Percentiles rank a stretch among this genome's conserved stretches.
Evolutionary conservation across 2,329 filamentous ascomycete genomes (phyloP).

Genomic region (Helicocarpus griseus): DNA sequence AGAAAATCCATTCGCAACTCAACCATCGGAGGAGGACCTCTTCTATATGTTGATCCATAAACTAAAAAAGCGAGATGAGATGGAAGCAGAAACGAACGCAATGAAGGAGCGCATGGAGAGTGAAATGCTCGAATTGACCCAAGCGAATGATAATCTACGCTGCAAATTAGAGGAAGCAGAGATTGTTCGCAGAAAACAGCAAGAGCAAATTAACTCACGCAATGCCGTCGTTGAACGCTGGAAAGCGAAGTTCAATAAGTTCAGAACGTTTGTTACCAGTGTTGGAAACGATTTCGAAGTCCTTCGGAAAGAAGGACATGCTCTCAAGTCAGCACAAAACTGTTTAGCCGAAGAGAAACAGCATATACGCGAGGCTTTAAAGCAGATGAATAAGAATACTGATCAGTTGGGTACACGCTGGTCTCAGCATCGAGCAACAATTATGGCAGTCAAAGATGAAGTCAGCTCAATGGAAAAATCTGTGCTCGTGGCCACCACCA

Average conservation of each 20-base stretch:
- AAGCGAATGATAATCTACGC: slow-evolving; percentile 22
- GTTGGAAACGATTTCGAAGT: slow-evolving; percentile 25
- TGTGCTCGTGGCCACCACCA: slow-evolving; percentile 18
- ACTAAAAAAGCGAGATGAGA: slow-evolving; percentile 27
- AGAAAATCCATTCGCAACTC: neutral
- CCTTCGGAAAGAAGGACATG: slow-evolving; percentile 22
- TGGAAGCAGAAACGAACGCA: slow-evolving; percentile 16
- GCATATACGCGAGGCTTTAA: slow-evolving; percentile 17
- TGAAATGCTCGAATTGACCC: slow-evolving; percentile 16
- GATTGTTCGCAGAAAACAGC: slow-evolving; percentile 14
- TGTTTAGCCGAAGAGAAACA: slow-evolving; percentile 19
- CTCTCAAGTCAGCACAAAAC: slow-evolving; percentile 17
- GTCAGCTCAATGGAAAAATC: slow-evolving; percentile 18
- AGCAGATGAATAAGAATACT: slow-evolving; percentile 17
- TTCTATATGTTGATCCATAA: slow-evolving; percentile 27
- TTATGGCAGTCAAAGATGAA: slow-evolving; percentile 14
- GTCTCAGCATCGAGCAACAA: slow-evolving; percentile 14
- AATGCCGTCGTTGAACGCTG: slow-evolving; percentile 22
- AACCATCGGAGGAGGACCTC: slow-evolving; percentile 25
- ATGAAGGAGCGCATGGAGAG: slow-evolving; percentile 20
- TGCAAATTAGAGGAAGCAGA: slow-evolving; percentile 15
- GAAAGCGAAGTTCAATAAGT: slow-evolving; percentile 25
- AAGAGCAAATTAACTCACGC: slow-evolving; percentile 15
- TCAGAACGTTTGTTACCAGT: slow-evolving; percentile 24
- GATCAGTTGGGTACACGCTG: slow-evolving; percentile 11